Evolutionary conservation across 2,329 filamentous ascomycete species (phyloP).

Genomic region (Graphilbum sp.): DNA sequence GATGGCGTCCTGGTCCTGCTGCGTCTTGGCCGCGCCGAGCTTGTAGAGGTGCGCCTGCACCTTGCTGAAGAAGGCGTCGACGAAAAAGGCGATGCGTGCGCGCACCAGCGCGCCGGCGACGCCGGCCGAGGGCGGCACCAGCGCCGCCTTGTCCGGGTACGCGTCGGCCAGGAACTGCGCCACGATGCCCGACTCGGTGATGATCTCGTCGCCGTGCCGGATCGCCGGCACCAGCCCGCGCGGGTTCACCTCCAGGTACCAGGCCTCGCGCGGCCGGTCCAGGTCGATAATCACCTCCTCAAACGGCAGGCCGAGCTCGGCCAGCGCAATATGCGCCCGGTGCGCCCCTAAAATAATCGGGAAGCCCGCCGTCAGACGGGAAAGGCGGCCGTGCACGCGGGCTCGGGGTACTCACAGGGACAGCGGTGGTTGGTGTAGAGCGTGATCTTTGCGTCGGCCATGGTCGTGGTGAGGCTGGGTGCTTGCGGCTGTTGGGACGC

Average conservation of each 20-base stretch:
- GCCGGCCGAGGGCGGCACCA: slow-evolving; percentile 39
- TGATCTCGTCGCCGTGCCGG: slow-evolving; percentile 47
- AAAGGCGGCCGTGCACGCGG: too few relatives aligned
- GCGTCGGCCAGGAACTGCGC: slow-evolving; percentile 53
- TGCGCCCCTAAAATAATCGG: slow-evolving; percentile 38
- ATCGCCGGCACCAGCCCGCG: slow-evolving; percentile 62
- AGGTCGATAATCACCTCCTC: slow-evolving; percentile 63
- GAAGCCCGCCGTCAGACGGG: not conserved
- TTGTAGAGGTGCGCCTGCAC: slow-evolving; percentile 29
- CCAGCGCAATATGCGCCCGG: slow-evolving; percentile 55
- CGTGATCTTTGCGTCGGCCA: slow-evolving; percentile 7
- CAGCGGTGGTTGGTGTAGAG: slow-evolving; percentile 12
- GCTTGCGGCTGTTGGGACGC: too few relatives aligned
- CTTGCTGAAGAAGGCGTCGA: slow-evolving; percentile 14
- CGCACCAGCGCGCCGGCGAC: slow-evolving; percentile 41
- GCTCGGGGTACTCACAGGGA: slow-evolving; percentile 10
- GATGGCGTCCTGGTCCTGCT: slow-evolving; percentile 32
- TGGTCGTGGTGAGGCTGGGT: too few relatives aligned
- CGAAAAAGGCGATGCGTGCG: slow-evolving; percentile 55
- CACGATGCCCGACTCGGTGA: slow-evolving; percentile 62
- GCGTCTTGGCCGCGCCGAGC: slow-evolving; percentile 25
- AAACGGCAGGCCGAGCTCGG: slow-evolving; percentile 47
- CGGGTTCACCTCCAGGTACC: slow-evolving; percentile 65
- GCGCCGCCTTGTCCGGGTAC: slow-evolving; percentile 34
- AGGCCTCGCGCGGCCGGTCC: slow-evolving; percentile 46